phyloP scores from a whole-genome alignment of 176 grass and related monocot species.

The Poa annua region DNA sequence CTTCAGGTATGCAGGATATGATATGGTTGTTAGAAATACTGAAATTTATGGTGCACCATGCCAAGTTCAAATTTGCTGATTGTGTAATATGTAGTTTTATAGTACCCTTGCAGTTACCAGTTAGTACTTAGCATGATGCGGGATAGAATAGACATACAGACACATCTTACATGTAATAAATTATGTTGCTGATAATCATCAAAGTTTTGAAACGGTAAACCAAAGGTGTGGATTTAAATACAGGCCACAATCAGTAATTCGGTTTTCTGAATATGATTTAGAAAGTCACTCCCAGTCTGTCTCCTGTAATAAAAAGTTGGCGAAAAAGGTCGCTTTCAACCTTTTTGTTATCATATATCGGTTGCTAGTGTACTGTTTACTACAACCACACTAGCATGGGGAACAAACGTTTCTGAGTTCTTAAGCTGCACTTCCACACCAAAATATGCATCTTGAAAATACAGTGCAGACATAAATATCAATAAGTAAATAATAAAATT shows the following conservation, averaged over 20 bases:
- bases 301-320: neutral
- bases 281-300: conserved; percentile 23
- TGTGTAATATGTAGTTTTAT: neutral
- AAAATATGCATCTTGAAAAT: neutral
- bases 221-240: neutral
- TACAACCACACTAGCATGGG: conserved; percentile 13
- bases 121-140: neutral
- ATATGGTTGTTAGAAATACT: neutral
- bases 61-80: neutral
- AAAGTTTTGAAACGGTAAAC: conserved; percentile 22
- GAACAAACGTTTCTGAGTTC: neutral
- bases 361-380: neutral
- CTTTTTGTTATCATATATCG: conserved; percentile 4
- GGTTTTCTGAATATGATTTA: neutral
- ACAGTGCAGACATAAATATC: neutral
- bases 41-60: neutral
- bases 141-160: neutral
- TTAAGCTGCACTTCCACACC: neutral
- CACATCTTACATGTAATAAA: neutral
- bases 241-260: neutral
- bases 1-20: neutral
- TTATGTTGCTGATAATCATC: conserved; percentile 1
- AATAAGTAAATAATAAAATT: neutral
- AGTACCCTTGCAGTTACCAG: neutral
- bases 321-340: conserved; percentile 1